A percentile compares a stretch with the other conserved stretches of the same genome.
phyloP scores from a whole-genome alignment of 139 green algal species.

The Haematococcus lacustris region DNA sequence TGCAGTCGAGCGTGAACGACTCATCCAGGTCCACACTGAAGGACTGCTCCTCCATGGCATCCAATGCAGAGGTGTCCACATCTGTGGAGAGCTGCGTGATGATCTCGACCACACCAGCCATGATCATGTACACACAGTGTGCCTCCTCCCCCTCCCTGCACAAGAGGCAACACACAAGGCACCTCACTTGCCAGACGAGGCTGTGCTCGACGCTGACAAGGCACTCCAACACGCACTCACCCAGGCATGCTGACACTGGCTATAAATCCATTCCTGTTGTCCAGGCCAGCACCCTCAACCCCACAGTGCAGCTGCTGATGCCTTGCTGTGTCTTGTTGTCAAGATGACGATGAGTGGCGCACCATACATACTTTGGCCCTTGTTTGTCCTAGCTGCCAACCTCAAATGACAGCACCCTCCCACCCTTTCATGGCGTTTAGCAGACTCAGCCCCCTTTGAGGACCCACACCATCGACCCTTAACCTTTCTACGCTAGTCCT shows the following conservation, averaged over 20 bases:
- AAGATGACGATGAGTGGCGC: too few species aligned
- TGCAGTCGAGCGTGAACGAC: conserved; percentile 29
- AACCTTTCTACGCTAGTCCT: too few species aligned
- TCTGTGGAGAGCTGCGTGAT: conserved; percentile 6
- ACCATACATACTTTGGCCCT: too few species aligned
- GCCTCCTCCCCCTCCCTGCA: conserved; percentile 29
- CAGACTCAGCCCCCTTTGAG: background rate
- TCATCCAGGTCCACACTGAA: conserved; percentile 38
- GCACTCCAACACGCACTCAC: too few species aligned
- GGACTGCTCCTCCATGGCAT: background rate
- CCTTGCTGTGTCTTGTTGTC: too few species aligned
- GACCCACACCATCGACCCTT: background rate
- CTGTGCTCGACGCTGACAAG: too few species aligned
- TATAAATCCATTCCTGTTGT: background rate
- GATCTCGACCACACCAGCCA: conserved; percentile 48
- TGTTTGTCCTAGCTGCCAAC: background rate
- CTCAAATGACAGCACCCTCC: background rate
- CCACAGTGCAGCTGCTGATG: conserved; percentile 21
- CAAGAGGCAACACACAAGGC: background rate
- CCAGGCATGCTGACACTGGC: too few species aligned
- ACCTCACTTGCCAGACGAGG: too few species aligned
- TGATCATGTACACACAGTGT: conserved; percentile 44
- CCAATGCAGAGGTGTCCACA: background rate
- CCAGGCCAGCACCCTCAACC: background rate
- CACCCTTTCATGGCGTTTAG: background rate